These are phyloP conservation scores for Ophiostoma piceae DNA, from an alignment of 2,329 filamentous ascomycete genomes.

Conservation along the genomic window DNA sequence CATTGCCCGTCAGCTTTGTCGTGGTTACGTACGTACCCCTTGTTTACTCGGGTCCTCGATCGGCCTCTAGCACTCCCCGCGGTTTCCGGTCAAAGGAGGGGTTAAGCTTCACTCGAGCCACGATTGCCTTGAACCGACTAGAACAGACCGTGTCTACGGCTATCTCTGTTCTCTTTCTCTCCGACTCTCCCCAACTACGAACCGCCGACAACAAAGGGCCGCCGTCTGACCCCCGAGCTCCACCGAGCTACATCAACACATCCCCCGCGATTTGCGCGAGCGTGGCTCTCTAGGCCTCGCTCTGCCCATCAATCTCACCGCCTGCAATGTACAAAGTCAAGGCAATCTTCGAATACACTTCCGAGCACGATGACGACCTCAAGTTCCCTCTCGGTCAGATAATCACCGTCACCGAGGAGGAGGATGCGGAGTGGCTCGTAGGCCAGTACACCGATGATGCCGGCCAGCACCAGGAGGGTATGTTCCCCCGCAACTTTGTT, in stretches of 20 bases:
- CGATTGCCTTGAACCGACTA: neutral
- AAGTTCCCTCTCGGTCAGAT: constrained; percentile 79
- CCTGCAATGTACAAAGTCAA: constrained; percentile 85
- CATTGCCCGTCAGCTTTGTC: constrained; percentile 16
- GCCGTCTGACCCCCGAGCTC: neutral
- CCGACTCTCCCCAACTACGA: neutral
- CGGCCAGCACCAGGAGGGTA: constrained; percentile 72
- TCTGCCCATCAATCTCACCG: constrained; percentile 20
- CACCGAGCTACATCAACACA: neutral
- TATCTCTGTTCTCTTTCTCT: neutral
- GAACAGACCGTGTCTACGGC: neutral
- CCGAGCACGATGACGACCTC: constrained; percentile 90
- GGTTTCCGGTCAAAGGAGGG: constrained; percentile 28
- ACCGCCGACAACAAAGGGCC: neutral
- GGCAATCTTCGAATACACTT: constrained; percentile 90
- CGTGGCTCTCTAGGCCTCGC: constrained; percentile 6
- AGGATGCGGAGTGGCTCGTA: constrained; percentile 90
- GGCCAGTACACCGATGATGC: constrained; percentile 77
- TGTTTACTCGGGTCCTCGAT: constrained; percentile 9
- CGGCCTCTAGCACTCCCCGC: constrained; percentile 25
- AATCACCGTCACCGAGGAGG: constrained; percentile 87
- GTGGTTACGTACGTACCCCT: constrained; percentile 9
- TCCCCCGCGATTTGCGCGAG: neutral
- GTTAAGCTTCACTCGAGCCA: constrained; percentile 26
- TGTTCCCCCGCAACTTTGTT: constrained; percentile 96